Conservation (phyloP, 2,329 filamentous ascomycete genomes). For the Hymenoscyphus albidus region DNA sequence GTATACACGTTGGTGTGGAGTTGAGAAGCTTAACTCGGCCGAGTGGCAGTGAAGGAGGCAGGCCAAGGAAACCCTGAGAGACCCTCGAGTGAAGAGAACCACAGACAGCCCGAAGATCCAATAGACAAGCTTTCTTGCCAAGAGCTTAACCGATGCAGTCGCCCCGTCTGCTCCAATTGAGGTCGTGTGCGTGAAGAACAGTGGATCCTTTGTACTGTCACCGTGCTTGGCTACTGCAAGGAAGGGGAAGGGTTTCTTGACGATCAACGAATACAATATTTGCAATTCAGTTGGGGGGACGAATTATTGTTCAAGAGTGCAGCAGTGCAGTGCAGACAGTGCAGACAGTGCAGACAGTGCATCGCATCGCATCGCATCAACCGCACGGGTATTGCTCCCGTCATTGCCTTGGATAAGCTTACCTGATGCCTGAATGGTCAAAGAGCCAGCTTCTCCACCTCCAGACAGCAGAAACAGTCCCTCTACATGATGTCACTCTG, state of each 20-base stretch:
- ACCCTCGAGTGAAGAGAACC: not conserved
- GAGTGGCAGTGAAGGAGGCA: not conserved
- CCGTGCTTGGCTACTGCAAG: no score
- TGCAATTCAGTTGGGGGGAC: not conserved
- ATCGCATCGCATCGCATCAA: not conserved
- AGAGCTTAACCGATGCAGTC: not conserved
- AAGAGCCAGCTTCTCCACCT: not conserved
- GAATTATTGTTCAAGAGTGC: not conserved
- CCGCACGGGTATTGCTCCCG: not conserved
- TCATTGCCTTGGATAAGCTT: not conserved
- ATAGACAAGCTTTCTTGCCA: slow-evolving; percentile 11
- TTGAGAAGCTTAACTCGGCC: not conserved
- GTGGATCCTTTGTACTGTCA: no score
- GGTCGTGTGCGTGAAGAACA: no score
- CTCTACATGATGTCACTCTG: not conserved
- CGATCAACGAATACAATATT: no score
- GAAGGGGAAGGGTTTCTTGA: no score
- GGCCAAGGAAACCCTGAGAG: not conserved
- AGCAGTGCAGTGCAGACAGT: not conserved
- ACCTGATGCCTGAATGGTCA: not conserved
- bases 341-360: no score
- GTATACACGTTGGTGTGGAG: not conserved
- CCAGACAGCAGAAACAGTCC: not conserved
- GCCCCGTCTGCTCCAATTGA: not conserved
- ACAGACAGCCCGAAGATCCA: not conserved